Evolutionary conservation across 2,329 filamentous ascomycete species (phyloP).

Genomic region (Coniochaeta pulveracea): DNA sequence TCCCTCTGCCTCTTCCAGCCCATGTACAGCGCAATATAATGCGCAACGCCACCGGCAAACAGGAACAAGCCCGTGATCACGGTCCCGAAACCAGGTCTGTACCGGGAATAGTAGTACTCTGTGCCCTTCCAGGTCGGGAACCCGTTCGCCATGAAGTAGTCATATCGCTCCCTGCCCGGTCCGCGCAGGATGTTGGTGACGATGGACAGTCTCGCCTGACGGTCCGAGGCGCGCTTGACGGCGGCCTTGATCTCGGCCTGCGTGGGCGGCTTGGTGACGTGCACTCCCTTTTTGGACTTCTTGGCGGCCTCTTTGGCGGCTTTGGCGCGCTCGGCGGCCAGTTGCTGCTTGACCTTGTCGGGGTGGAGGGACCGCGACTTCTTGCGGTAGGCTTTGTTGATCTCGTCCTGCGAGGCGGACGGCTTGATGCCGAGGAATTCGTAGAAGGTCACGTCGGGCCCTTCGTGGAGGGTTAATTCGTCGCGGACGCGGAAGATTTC

Average conservation of each 20-base stretch:
- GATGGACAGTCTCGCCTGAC: constrained; percentile 74
- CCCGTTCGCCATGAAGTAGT: constrained; percentile 85
- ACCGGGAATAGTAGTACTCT: constrained; percentile 94
- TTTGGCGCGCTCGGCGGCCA: constrained; percentile 58
- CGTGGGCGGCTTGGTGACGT: constrained; percentile 59
- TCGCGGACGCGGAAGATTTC: constrained; percentile 95
- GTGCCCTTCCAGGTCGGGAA: constrained; percentile 97
- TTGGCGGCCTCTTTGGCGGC: constrained; percentile 37
- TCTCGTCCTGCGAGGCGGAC: constrained; percentile 69
- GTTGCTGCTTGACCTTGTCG: constrained; percentile 85
- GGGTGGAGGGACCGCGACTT: constrained; percentile 76
- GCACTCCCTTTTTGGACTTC: constrained; percentile 46
- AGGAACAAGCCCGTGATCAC: constrained; percentile 75
- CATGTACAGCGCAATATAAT: constrained; percentile 79
- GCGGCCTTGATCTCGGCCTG: constrained; percentile 66
- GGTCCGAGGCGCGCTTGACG: constrained; percentile 69
- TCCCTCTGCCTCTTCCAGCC: constrained; percentile 83
- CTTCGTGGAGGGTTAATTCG: constrained; percentile 68
- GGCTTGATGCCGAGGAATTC: constrained; percentile 73
- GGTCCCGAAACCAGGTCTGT: constrained; percentile 79
- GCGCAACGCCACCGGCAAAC: constrained; percentile 70
- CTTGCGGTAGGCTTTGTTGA: constrained; percentile 90
- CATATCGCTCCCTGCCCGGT: constrained; percentile 72
- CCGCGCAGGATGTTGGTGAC: constrained; percentile 81
- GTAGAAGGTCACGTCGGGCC: constrained; percentile 79